Evolutionary conservation across 2,329 filamentous ascomycete species (phyloP), one percentile per base, ranked within the genome.

Genomic region (Cercospora janseana): DNA sequence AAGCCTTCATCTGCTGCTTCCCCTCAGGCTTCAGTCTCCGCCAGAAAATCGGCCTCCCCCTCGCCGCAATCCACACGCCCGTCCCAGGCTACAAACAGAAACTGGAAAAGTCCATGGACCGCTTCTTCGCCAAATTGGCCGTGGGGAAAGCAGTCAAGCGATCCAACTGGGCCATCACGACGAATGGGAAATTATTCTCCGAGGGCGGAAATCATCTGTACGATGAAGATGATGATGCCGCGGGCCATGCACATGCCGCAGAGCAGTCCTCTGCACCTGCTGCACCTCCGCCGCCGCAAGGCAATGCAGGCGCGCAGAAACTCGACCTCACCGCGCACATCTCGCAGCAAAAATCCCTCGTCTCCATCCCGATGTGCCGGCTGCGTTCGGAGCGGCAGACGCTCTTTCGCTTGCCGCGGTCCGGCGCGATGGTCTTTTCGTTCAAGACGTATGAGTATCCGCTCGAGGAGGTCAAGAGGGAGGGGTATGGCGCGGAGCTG

Each of bases 381-480:
- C 46, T 85, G 16, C 70, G 82, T 3, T 79, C 73, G 55, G 82
- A 86, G 65, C 69, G 80, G 24, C 82, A 85, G 69, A 81, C 79
- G 1, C 64, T 86, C 26, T 80, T 83, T 67, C 73, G 82, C 1
- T 63, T 85, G 20, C 79, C 79, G 3, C 56, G 66, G 40, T 77
- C 72, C 0, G 70, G 71, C 45, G 80, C 79, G 6, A 42, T 85
- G 15, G 73, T 83, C 0, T 85, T 85, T 66, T 74, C 71, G 0
- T 80, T 84, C 63, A 82, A 83, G 65, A 85, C 82, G 12, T 85
- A 83, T 64, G 68, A 75, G 50, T 83, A 85, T 64, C 72, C 74
- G 1, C 63, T 85, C 6, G 58, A 59, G 29, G 71, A 80, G 43
- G 67, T 85, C 37, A 81, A 79, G 60, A 73, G 73, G 4, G 80